phyloP scores from a whole-genome alignment of 164 flowering plant species.

The Houttuynia cordata region DNA sequence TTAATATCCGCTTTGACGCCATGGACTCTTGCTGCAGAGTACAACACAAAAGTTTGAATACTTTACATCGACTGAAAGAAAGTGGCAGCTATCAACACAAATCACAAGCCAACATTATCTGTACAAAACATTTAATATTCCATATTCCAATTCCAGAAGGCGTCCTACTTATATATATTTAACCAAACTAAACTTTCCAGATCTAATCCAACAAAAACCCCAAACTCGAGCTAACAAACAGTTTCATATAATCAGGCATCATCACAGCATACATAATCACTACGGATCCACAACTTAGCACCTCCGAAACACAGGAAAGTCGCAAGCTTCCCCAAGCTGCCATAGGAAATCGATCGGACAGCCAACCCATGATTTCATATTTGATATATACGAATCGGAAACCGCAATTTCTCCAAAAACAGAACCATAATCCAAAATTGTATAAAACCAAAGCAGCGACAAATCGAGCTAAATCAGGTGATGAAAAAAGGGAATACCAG shows the following conservation, averaged over 20 bases:
- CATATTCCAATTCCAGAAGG: neutral
- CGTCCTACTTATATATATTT: neutral
- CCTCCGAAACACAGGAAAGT: neutral
- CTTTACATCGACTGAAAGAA: neutral
- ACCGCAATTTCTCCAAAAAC: neutral
- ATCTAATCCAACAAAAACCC: neutral
- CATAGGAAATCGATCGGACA: neutral
- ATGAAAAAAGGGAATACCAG: neutral
- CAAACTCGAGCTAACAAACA: neutral
- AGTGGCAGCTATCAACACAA: neutral
- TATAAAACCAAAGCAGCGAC: neutral
- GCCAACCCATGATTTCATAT: neutral
- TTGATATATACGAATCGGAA: neutral
- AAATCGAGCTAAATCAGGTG: neutral
- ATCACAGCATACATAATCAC: neutral
- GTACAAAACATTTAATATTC: neutral
- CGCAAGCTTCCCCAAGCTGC: neutral
- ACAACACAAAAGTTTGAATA: neutral
- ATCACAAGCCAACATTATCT: neutral
- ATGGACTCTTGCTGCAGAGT: constrained; percentile 6
- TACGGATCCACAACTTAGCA: neutral
- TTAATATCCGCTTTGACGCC: constrained; percentile 41
- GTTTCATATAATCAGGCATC: neutral
- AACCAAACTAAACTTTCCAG: neutral
- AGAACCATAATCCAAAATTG: neutral